A percentile compares a stretch with the other conserved stretches of the same genome.
Conservation (phyloP, 257 asterid genomes). For the Nicotiana paniculata region DNA sequence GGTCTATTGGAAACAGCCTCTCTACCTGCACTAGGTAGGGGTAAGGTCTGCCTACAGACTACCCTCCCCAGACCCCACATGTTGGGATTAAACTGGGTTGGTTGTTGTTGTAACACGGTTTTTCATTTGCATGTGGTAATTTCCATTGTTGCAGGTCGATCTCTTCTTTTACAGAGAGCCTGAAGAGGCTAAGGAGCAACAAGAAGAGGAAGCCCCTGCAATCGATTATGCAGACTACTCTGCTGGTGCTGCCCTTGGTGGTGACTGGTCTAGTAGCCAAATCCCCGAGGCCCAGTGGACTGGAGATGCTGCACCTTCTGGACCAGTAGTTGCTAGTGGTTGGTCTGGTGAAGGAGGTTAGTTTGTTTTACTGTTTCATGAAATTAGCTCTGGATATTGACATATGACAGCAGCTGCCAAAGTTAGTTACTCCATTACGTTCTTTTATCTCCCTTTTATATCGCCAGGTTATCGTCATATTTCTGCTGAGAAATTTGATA, state of each 20-base stretch:
- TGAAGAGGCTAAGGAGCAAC: slow-evolving; percentile 22
- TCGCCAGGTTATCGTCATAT: background rate
- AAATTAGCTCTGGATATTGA: background rate
- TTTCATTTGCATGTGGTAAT: background rate
- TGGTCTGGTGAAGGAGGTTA: slow-evolving; percentile 21
- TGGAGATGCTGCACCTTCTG: background rate
- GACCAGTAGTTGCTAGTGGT: background rate
- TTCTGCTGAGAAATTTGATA: background rate
- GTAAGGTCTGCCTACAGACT: no score
- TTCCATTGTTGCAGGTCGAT: slow-evolving; percentile 13
- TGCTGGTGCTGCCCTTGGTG: slow-evolving; percentile 8
- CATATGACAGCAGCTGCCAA: no score
- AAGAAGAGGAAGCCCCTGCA: slow-evolving; percentile 14
- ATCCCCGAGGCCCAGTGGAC: slow-evolving; percentile 18
- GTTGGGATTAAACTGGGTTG: no score
- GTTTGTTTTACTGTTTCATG: background rate
- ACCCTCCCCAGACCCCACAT: no score
- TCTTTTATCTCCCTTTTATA: background rate
- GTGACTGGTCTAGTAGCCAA: slow-evolving; percentile 17
- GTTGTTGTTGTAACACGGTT: background rate
- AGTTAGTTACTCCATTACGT: no score
- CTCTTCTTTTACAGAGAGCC: slow-evolving; percentile 24
- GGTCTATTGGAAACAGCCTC: no score
- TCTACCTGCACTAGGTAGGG: no score
- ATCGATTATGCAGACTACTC: slow-evolving; percentile 15